These are phyloP conservation scores for Rosa rugosa DNA, from an alignment of 306 rosid genomes.

Conservation along the genomic window DNA sequence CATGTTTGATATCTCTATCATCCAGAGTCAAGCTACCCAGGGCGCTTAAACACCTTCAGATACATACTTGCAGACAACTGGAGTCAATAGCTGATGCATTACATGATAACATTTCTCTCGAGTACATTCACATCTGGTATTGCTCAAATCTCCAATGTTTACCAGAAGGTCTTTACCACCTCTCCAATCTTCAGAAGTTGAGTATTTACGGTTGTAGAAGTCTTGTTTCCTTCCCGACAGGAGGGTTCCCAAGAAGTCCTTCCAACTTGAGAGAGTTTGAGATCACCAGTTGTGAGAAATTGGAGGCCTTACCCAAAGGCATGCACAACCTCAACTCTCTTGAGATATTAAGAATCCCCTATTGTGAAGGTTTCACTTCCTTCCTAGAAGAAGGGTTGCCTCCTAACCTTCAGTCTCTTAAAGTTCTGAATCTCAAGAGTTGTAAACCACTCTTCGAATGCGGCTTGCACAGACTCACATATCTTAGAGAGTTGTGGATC, in stretches of 20 bases:
- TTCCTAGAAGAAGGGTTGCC: slow-evolving; percentile 5
- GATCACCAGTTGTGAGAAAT: background rate
- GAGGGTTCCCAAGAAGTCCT: background rate
- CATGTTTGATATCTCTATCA: slow-evolving; percentile 30
- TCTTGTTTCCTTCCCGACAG: slow-evolving; percentile 19
- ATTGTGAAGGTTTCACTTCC: background rate
- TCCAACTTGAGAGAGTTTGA: background rate
- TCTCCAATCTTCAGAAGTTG: background rate
- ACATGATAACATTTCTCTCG: slow-evolving; percentile 14
- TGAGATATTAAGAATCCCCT: background rate
- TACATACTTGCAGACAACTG: slow-evolving; percentile 28
- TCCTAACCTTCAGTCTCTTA: background rate
- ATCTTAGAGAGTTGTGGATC: background rate
- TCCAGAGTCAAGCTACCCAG: slow-evolving; percentile 28
- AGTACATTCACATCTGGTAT: background rate
- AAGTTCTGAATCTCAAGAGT: background rate
- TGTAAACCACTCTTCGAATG: background rate
- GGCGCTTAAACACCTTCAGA: background rate
- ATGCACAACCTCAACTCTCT: slow-evolving; percentile 15
- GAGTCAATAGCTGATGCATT: slow-evolving; percentile 30
- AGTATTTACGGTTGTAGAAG: background rate
- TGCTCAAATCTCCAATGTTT: background rate
- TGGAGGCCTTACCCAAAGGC: background rate
- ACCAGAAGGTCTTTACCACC: background rate
- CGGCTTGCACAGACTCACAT: background rate